Base-by-base conservation (phyloP, 164 flowering plant species). In the Hamamelis virginiana region DNA sequence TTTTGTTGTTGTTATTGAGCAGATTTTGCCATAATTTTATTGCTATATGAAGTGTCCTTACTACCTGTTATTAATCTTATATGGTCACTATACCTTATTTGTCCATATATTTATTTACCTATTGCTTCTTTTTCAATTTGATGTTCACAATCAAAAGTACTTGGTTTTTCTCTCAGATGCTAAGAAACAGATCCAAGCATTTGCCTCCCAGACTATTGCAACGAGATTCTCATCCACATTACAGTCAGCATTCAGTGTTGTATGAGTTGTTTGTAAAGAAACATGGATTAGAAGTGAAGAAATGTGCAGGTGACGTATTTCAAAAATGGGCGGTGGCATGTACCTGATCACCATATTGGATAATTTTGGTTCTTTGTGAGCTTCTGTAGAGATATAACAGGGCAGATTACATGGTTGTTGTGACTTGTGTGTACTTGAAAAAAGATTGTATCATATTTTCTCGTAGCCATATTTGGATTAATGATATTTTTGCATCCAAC, bases 171-270 rank as follows among this genome's bases (percentile, higher is more conserved):
- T 73, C 62, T 11, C 87, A 93, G 98, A 93, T 86, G 98, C 98
- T 46, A 93, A 89, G 89, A 89, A 93, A 81, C 95, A 93, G 87
- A 70, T 93, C 72, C 98, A 93, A 70, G 83, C 80, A 72, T 93
- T 93, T 78, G 98, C 98, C 64, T 61, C 91, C 4, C 92, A 86
- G 79, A 89, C 94, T 23, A 74, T 91, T 62, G 91, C 92, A 66
- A 77, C 86, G 22, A 94, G 77, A 23, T 57, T 89, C 53, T 67
- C 91, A 38, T 91, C 97, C 22, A 86, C 92, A 6, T 19, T 91
- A 66, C 94, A 89, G 68, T 85, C 92, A 0, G 97, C 94, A 41
- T 91, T 91, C 78, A 89, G 87, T 46, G 91, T 89, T 1, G 92
- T 91, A 18, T 91, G 83, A 89, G 46, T 43, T 14, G 44, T 70